Conservation (phyloP, 805 yeast species). For the Hanseniaspora lachancei region DNA sequence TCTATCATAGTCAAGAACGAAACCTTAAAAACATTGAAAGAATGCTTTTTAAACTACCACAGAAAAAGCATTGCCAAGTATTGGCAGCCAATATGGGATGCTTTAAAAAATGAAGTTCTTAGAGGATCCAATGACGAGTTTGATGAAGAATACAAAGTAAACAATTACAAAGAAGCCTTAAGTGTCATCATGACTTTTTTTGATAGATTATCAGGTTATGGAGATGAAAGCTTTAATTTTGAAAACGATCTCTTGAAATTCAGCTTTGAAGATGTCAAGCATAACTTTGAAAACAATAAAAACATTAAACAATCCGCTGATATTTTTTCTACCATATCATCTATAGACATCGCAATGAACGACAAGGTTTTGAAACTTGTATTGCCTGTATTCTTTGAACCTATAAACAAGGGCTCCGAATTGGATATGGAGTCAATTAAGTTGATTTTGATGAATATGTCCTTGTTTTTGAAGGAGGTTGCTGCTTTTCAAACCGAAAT, state of each 20-base stretch:
- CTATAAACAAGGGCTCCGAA: conserved; percentile 19
- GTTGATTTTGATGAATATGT: conserved; percentile 44
- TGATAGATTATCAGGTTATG: conserved; percentile 22
- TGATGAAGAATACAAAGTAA: conserved; percentile 29
- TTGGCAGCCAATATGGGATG: conserved; percentile 75
- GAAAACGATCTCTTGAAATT: conserved; percentile 29
- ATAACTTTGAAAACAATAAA: conserved; percentile 38
- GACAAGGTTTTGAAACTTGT: conserved; percentile 36
- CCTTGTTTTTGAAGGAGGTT: conserved; percentile 36
- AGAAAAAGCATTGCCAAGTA: conserved; percentile 36
- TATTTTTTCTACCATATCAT: conserved; percentile 43
- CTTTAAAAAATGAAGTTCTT: conserved; percentile 75
- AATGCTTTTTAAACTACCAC: conserved; percentile 43
- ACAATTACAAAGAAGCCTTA: conserved; percentile 33
- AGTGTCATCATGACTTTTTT: conserved; percentile 35
- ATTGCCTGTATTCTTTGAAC: conserved; percentile 33
- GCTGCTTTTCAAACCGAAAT: conserved; percentile 2
- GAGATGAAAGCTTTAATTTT: conserved; percentile 24
- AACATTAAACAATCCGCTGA: conserved; percentile 53
- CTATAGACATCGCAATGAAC: conserved; percentile 35
- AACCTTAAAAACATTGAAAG: conserved; percentile 47
- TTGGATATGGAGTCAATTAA: conserved; percentile 47
- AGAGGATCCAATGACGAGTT: conserved; percentile 52
- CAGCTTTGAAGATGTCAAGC: conserved; percentile 39
- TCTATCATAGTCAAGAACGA: conserved; percentile 63